Conservation (phyloP, 2,329 filamentous ascomycete species). For the Fusarium sp. region DNA sequence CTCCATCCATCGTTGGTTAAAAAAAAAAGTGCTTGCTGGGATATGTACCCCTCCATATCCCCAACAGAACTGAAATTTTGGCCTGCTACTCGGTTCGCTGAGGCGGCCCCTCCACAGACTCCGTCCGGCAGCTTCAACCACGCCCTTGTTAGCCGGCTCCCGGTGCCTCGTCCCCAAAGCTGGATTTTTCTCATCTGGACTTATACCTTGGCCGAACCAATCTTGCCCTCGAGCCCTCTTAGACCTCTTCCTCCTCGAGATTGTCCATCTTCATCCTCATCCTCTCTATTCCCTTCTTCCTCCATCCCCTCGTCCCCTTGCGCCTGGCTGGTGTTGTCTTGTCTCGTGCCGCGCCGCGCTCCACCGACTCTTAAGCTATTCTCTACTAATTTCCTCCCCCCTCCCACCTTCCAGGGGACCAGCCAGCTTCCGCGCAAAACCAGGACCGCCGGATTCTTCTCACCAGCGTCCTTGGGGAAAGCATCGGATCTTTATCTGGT, state of each 20-base stretch:
- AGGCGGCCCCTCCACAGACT: constrained; percentile 42
- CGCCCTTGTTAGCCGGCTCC: constrained; percentile 37
- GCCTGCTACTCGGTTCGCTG: constrained; percentile 44
- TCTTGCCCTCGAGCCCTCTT: constrained; percentile 38
- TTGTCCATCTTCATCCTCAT: constrained; percentile 43
- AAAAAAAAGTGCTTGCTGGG: constrained; percentile 32
- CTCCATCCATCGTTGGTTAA: constrained; percentile 25
- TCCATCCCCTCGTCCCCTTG: constrained; percentile 33
- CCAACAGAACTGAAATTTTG: constrained; percentile 57
- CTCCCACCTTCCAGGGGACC: constrained; percentile 43
- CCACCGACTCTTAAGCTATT: constrained; percentile 42
- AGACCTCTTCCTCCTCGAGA: constrained; percentile 45
- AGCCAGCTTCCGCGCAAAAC: constrained; percentile 44
- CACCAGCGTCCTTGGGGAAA: constrained; percentile 44
- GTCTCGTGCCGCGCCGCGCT: constrained; percentile 41
- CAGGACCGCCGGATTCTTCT: constrained; percentile 41
- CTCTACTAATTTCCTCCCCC: constrained; percentile 44
- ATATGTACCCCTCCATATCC: constrained; percentile 51
- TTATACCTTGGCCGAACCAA: constrained; percentile 46
- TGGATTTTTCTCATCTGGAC: constrained; percentile 44
- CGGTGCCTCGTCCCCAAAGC: constrained; percentile 32
- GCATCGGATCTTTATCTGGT: constrained; percentile 39
- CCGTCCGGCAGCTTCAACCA: constrained; percentile 40
- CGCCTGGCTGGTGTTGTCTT: constrained; percentile 46
- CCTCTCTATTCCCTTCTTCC: constrained; percentile 30